Conservation (phyloP, 2,329 filamentous ascomycete species). For the Calonectria henricotiae region DNA sequence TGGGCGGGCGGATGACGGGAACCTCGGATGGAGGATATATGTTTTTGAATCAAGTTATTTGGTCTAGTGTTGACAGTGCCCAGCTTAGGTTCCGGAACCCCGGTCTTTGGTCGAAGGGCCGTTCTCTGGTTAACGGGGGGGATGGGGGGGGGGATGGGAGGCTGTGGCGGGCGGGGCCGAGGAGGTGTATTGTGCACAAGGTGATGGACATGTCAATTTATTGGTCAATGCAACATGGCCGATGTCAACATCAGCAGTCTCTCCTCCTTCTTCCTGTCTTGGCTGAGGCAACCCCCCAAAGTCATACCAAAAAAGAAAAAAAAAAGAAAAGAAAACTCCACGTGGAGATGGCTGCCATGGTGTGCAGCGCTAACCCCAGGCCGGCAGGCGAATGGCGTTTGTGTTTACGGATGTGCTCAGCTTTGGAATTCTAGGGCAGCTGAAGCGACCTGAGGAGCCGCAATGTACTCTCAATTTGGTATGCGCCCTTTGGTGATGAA, state of each 20-base stretch:
- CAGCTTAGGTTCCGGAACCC: background rate
- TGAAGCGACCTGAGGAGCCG: constrained; percentile 6
- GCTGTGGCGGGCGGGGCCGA: constrained; percentile 5
- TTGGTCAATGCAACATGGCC: constrained; percentile 16
- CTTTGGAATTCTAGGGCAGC: constrained; percentile 4
- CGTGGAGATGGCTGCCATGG: constrained; percentile 45
- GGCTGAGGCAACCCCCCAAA: constrained; percentile 2
- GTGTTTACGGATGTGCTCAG: constrained; percentile 6
- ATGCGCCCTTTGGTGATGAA: background rate
- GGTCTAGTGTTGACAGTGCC: background rate
- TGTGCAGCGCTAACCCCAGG: constrained; percentile 35
- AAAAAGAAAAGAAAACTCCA: constrained; percentile 36
- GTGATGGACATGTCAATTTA: constrained; percentile 17
- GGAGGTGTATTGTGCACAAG: background rate
- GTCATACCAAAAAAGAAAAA: background rate
- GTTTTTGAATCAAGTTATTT: background rate
- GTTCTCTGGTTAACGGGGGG: background rate
- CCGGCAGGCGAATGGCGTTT: constrained; percentile 27
- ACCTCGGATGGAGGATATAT: constrained; percentile 11
- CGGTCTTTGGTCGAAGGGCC: background rate
- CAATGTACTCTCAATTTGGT: background rate
- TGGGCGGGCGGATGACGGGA: background rate
- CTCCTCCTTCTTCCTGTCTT: constrained; percentile 13
- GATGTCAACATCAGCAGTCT: constrained; percentile 11
- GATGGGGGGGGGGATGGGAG: background rate